phyloP scores from a whole-genome alignment of 208 protist species.

The Acanthamoeba healyi region DNA sequence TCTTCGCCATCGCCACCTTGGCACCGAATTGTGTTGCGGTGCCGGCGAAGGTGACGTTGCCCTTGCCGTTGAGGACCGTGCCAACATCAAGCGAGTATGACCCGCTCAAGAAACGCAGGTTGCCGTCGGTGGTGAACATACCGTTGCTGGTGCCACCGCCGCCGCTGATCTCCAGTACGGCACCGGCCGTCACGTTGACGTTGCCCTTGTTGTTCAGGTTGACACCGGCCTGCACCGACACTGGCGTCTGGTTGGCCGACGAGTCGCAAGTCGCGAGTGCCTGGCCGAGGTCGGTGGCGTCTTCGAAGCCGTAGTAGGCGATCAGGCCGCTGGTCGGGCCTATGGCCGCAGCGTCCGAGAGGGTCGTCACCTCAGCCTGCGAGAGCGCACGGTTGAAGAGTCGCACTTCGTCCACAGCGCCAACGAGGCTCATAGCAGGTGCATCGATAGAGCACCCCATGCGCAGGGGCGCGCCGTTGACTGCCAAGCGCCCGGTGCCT shows the following conservation, averaged over 20 bases:
- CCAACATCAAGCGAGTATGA: constrained; percentile 29
- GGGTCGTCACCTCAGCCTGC: background rate
- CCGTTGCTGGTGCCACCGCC: constrained; percentile 44
- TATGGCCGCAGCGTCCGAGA: background rate
- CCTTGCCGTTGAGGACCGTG: constrained; percentile 26
- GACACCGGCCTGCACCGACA: background rate
- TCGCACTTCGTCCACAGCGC: constrained; percentile 56
- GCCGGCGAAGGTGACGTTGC: constrained; percentile 28
- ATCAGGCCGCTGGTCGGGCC: constrained; percentile 49
- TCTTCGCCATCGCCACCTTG: constrained; percentile 38
- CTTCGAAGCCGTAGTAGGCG: constrained; percentile 75
- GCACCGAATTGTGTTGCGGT: constrained; percentile 16
- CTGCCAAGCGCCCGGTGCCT: constrained; percentile 4
- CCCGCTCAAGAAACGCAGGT: constrained; percentile 29
- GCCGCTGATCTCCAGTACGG: constrained; percentile 1
- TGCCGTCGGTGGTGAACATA: constrained; percentile 19
- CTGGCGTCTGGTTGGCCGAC: background rate
- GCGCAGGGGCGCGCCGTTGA: constrained; percentile 46
- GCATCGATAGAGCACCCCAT: constrained; percentile 49
- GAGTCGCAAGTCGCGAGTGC: constrained; percentile 33
- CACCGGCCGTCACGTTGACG: constrained; percentile 26
- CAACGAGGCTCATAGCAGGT: background rate
- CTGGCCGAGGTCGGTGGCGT: constrained; percentile 27
- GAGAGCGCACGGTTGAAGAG: constrained; percentile 60
- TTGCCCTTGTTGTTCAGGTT: constrained; percentile 52